A percentile compares a stretch with the other conserved stretches of the same genome.
Evolutionary conservation across 1,139 yeast genomes (phyloP).

Genomic region (Protomyces inouyei): DNA sequence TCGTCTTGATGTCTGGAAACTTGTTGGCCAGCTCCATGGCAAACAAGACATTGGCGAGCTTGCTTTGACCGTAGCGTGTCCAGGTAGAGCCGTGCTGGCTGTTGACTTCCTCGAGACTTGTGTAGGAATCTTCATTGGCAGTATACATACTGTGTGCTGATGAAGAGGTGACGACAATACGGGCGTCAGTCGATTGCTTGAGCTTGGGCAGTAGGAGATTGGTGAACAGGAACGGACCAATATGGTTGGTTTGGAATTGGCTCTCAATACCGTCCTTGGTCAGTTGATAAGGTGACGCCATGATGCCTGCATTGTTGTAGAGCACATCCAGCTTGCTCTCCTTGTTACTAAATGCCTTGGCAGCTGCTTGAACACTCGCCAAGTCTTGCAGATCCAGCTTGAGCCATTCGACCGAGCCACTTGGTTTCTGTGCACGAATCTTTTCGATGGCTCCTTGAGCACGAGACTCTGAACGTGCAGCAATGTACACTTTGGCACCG

Average conservation of each 20-base stretch:
- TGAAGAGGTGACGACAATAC: slow-evolving; percentile 66
- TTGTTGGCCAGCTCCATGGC: slow-evolving; percentile 29
- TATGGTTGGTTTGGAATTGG: slow-evolving; percentile 73
- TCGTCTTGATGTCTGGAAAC: slow-evolving; percentile 25
- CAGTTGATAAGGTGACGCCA: slow-evolving; percentile 29
- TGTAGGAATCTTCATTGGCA: slow-evolving; percentile 10
- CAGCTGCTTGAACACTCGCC: slow-evolving; percentile 31
- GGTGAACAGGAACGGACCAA: slow-evolving; percentile 69
- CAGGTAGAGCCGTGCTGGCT: slow-evolving; percentile 3
- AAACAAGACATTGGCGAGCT: slow-evolving; percentile 32
- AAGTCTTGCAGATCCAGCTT: slow-evolving; percentile 48
- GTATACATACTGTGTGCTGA: slow-evolving; percentile 52
- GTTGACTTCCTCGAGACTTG: slow-evolving; percentile 17
- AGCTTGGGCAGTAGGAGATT: slow-evolving; percentile 57
- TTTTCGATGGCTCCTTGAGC: slow-evolving; percentile 41
- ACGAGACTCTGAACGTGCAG: slow-evolving; percentile 43
- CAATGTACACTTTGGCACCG: slow-evolving; percentile 46
- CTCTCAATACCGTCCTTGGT: slow-evolving; percentile 37
- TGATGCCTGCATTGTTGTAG: slow-evolving; percentile 33
- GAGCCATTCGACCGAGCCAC: slow-evolving; percentile 34
- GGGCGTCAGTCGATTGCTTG: slow-evolving; percentile 5
- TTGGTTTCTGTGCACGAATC: slow-evolving; percentile 36
- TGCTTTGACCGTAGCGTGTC: slow-evolving; percentile 33
- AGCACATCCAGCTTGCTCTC: slow-evolving; percentile 32
- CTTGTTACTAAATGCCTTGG: slow-evolving; percentile 27